Evolutionary conservation across 2,329 filamentous ascomycete species (phyloP), one percentile per base, ranked within the genome.

Genomic region (Penicillium fuscoglaucum): DNA sequence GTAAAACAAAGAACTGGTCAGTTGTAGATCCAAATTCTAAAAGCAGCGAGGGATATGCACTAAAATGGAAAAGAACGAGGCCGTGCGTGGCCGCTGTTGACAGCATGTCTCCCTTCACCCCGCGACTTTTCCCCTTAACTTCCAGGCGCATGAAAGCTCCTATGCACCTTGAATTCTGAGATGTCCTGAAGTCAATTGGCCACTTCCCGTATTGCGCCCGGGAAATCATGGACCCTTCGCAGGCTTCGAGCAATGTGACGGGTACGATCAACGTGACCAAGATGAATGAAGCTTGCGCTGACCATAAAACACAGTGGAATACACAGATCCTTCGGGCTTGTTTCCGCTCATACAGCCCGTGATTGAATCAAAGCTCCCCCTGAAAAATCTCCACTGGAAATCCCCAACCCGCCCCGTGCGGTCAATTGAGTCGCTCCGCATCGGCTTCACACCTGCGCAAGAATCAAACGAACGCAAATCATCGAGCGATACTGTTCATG

Each of bases 311-410:
- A 46, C 69, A 96, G 92, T 97, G 80, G 93, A 98, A 82, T 99
- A 96, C 79, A 91, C 90, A 79, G 95, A 99, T 78, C 93, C 95
- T 53, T 90, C 91, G 72, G 88, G 90, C 69, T 84, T 98, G 63
- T 98, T 93, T 77, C 87, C 90, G 59, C 83, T 93, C 52, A 81
- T 98, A 44, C 88, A 89, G 12, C 86, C 90, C 3, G 87, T 93
- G 58, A 82, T 99, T 58, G 82, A 90, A 41, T 82, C 89, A 43
- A 89, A 90, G 55, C 83, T 98, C 0, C 95, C 95, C 35, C 82
- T 99, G 39, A 89, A 88, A 63, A 96, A 98, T 70, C 86, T 99
- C 46, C 91, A 98, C 72, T 99, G 95, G 95, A 96, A 98, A 75
- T 96, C 95, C 15, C 91, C 96, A 61, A 89, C 89, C 29, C 89